phyloP scores from a whole-genome alignment of 2,329 filamentous ascomycete genomes.

The Endoconidiophora laricicola region DNA sequence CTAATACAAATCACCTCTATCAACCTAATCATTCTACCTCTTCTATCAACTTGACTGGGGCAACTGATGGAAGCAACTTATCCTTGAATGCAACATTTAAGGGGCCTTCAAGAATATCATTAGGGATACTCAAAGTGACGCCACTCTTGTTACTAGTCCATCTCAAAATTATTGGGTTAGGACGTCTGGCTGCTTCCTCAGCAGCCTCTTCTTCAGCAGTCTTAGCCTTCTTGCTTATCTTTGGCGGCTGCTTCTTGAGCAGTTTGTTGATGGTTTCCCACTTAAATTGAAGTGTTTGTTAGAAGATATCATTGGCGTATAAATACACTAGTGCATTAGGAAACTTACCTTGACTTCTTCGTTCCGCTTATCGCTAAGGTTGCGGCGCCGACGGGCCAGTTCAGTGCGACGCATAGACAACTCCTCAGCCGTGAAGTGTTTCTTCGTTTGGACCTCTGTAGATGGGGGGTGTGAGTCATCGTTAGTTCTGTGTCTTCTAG shows the following conservation, averaged over 20 bases:
- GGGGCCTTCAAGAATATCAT: conserved; percentile 49
- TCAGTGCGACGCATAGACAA: conserved; percentile 44
- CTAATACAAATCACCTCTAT: not conserved
- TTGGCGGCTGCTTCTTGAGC: conserved; percentile 70
- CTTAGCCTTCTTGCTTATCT: conserved; percentile 42
- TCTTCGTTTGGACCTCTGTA: conserved; percentile 47
- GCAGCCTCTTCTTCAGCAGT: conserved; percentile 20
- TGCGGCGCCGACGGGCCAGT: conserved; percentile 43
- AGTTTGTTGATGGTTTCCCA: conserved; percentile 87
- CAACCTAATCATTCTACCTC: conserved; percentile 24
- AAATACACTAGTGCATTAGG: not conserved
- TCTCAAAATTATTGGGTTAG: conserved; percentile 47
- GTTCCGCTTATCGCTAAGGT: conserved; percentile 47
- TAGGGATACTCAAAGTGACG: conserved; percentile 45
- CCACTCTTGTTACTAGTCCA: conserved; percentile 56
- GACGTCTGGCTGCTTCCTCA: conserved; percentile 33
- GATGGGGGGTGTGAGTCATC: not conserved
- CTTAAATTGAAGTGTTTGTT: conserved; percentile 24
- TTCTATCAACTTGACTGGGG: conserved; percentile 31
- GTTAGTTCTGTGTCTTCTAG: not conserved
- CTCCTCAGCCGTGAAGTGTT: conserved; percentile 44
- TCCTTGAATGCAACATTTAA: conserved; percentile 39
- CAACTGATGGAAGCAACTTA: conserved; percentile 14
- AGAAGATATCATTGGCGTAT: not conserved
- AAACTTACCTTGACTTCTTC: conserved; percentile 42